Base-by-base conservation (phyloP, 169 alveolate species). In the Plasmodium coatneyi region DNA sequence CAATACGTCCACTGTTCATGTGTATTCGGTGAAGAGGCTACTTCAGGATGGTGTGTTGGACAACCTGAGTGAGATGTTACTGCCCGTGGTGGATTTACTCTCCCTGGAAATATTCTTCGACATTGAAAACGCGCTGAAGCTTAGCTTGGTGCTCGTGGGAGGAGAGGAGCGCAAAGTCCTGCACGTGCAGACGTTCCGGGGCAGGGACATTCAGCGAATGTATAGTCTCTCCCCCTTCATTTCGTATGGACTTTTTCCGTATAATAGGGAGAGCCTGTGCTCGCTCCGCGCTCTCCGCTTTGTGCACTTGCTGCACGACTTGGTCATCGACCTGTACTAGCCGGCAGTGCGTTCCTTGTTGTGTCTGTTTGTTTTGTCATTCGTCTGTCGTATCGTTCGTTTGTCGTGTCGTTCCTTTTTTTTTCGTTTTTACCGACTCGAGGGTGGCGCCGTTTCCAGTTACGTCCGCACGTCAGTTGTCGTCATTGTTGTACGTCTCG, bases 401-500 rank as follows among this genome's bases (percentile, higher is more conserved):
- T 52, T 5, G 36, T 81, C 16, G 3, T 12, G 0, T 41, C 14
- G 12, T 46, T 46, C 5, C 1, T 46, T 46, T 46, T 46, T 46
- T 49, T 49, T 14, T 49, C 12, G 1, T 12, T 49, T 16, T 12
- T 49, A 14, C 7, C 22, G 25, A 49, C 60, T 49, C 12, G 60
- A 16, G 25, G 60, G 60, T 49, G 60, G n/a, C 25, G 25, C 43
- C 36, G 60, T 30, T 9, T 74, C 4, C n/a, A 0, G 0, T 19
- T 14, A 14, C 14, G 12, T 9, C 4, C 3, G 43, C 49, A 43
- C 34, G 1, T 25, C 71, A 86, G 66, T 19, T 74, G 39, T 86
- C 93, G 14, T 86, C 93, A 76, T 86, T 86, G 71, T 86, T 76
- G 71, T 86, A 86, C 6, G 76, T 86, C 32, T 86, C 86, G 41